Base-by-base conservation (phyloP, 257 asterid genomes). In the Scutellaria galericulata region DNA sequence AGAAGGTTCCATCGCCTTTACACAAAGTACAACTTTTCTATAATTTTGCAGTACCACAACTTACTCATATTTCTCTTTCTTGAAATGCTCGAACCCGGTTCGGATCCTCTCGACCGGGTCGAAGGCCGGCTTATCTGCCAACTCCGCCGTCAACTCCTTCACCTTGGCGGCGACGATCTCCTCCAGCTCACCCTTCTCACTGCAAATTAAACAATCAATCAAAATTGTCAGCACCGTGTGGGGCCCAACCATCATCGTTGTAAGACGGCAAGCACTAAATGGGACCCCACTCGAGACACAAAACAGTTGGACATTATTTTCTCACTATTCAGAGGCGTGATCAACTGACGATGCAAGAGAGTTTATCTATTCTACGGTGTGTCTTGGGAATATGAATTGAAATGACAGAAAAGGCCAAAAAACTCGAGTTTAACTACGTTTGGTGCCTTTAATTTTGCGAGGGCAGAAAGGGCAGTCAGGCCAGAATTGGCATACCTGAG, bases 71-170 rank as follows among this genome's bases (percentile, higher is more conserved):
- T 74, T 79, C 67, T 83, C 85, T 46, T 64, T 80, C 76, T 75
- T 80, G 71, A 83, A 78, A 10, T 68, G 65, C 35, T 78, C 83
- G 18, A 92, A 92, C 45, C 98, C 98, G 72, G 90, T 52, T 76
- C 83, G 86, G 81, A 92, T 88, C 83, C 88, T 86, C 64, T 83
- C 84, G 13, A 69, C 74, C 80, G 92, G 83, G 83, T 87, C 94
- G 5, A 63, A 75, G 5, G 7, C 76, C 56, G 61, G n/a, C 53
- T 55, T 70, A 37, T 27, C 80, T 9, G 72, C 80, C 45, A 92
- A 20, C 68, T 90, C 98, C 63, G 83, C 89, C 81, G 92, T 92
- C 80, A 92, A 54, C 68, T 83, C 83, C 82, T 64, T 77, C 31
- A 92, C 84, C 81, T 88, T 90, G 7, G 84, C 86, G 4, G 92